Evolutionary conservation across 257 asterid species (phyloP), one percentile per base, ranked within the genome.

Genomic region (Nicotiana otophora): DNA sequence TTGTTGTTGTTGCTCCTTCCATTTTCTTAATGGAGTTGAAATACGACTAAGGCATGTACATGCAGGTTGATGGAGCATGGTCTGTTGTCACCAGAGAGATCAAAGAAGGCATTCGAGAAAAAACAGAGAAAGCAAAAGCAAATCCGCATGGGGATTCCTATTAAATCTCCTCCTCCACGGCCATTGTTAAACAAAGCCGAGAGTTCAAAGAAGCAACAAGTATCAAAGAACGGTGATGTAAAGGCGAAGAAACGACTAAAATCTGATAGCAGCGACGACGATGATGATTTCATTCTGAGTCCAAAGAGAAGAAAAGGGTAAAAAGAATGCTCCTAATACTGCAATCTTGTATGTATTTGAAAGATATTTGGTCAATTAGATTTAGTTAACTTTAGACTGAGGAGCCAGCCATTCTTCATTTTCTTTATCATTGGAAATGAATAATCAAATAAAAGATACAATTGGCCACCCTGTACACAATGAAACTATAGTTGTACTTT

Each of bases 11-110:
- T 53, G 2, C 15, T 3, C 7, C 16, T 48, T 72, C 61, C 23
- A 14, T 58, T 72, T 72, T 11, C 0, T 54, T 39, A 1, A 42
- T 20, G 11, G 12, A 42, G 19, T 31, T 66, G 26, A 70, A 42
- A 20, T 20, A 46, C 5, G n/a, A 72, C 60, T 42, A 10, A 72
- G 78, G 78, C 60, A 42, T 72, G 80, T 26, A 48, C 31, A 54
- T 82, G 70, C 88, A 94, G 98, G 98, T 68, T 94, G 90, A 94
- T 94, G 98, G 98, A 94, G 85, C 98, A 94, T 30, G 98, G 98
- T 69, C 66, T 94, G 90, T 82, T 95, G 85, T 89, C 97, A 10
- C 96, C 93, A 0, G 99, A 93, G 14, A 91, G 88, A 75, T 91
- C 99, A n/a, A 93, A 83, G 83, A 93, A 81, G 86, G 98, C 95